Conservation (phyloP, 495 filamentous ascomycete genomes). For the Cudoniella acicularis region DNA sequence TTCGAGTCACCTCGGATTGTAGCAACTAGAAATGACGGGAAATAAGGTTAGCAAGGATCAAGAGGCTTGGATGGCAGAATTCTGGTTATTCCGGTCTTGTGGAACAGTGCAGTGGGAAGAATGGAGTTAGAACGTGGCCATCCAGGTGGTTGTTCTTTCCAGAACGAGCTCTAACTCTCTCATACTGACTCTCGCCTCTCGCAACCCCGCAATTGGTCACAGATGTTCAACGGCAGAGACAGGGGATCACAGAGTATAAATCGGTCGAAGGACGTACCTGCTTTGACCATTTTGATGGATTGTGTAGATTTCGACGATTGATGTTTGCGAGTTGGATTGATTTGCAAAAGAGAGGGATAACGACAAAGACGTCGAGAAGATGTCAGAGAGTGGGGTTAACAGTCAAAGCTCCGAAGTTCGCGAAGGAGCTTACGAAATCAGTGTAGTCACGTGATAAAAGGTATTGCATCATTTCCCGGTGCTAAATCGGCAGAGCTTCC, state of each 20-base stretch:
- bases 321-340: slow-evolving; percentile 28
- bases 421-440: background rate
- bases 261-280: slow-evolving; percentile 59
- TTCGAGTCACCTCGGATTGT: slow-evolving; percentile 96
- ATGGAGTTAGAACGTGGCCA: slow-evolving; percentile 22
- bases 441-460: no score
- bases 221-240: background rate
- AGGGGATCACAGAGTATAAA: background rate
- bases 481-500: no score
- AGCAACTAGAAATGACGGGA: slow-evolving; percentile 58
- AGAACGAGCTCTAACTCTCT: slow-evolving; percentile 26
- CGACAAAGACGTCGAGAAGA: slow-evolving; percentile 1
- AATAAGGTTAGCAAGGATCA: slow-evolving; percentile 2
- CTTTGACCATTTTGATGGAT: slow-evolving; percentile 86
- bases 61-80: background rate
- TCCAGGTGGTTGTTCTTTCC: slow-evolving; percentile 21
- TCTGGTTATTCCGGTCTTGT: background rate
- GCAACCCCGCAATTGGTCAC: slow-evolving; percentile 26
- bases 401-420: background rate
- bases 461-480: background rate
- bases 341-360: slow-evolving; percentile 26
- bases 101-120: background rate
- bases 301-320: slow-evolving; percentile 20
- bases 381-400: slow-evolving; percentile 1
- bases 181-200: slow-evolving; percentile 36